Evolutionary conservation across 148 eudicot genomes (phyloP), one percentile per base, ranked within the genome.

Genomic region (Talinum fruticosum): DNA sequence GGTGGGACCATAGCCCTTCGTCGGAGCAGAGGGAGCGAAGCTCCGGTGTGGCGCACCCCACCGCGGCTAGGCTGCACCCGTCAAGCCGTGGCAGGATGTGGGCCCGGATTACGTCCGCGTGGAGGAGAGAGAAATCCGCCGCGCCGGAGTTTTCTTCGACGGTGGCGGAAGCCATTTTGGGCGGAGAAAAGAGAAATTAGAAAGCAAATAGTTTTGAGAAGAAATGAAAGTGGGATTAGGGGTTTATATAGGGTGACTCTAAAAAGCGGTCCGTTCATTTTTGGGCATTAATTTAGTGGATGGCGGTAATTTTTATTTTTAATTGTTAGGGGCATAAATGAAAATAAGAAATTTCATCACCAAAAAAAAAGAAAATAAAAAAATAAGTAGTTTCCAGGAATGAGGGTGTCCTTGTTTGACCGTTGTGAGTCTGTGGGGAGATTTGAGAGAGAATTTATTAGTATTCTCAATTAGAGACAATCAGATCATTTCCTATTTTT

Each of bases 41-140:
- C 18, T 82, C 73, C 67, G 96, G 62, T 79, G 91, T 90, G 80
- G 83, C 82, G 83, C 83, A 86, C 78, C 87, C 77, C 75, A 87
- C 74, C 32, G 96, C 75, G 33, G 92, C 90, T 32, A 94, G 86
- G 45, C 87, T 79, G 69, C 86, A 80, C 8, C 98, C 98, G 78
- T 94, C 97, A 13, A 94, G 85, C 15, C 82, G 84, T n/a, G 88
- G 83, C 35, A 94, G 87, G 62, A 94, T 84, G 84, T 92, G 91
- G 47, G 92, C 4, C 32, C 82, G 80, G 45, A 94, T 72, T 32
- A 94, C 49, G 77, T 94, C 93, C 1, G 81, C 47, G n/a, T 88
- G 91, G 51, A 94, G 71, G 57, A 79, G 80, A 36, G 92, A 76
- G 73, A 94, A 72, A 4, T 51, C n/a, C 3, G 73, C 30, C 15